phyloP scores from a whole-genome alignment of 148 eudicot genomes.

The Selenicereus undatus region DNA sequence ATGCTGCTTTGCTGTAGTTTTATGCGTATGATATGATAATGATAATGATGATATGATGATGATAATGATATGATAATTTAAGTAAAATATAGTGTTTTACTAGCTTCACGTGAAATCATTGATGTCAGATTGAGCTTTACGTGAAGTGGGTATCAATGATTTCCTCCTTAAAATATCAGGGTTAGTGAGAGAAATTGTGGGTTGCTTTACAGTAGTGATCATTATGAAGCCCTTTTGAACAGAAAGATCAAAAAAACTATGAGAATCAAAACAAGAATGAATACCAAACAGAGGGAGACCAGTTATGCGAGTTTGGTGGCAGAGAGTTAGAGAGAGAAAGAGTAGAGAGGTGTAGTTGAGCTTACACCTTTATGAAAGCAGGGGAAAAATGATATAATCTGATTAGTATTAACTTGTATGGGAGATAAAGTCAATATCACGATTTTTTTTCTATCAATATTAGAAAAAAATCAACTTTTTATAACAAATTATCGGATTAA shows the following conservation, averaged over 20 bases:
- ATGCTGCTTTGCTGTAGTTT: too few relatives aligned
- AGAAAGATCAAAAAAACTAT: slow-evolving; percentile 27
- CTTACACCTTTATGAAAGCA: slow-evolving; percentile 7
- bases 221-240: slow-evolving; percentile 22
- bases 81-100: too few relatives aligned
- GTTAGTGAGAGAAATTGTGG: slow-evolving; percentile 37
- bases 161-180: slow-evolving; percentile 39
- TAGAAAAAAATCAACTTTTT: too few relatives aligned
- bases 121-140: too few relatives aligned
- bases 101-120: too few relatives aligned
- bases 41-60: too few relatives aligned
- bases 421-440: neutral
- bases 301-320: neutral
- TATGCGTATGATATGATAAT: too few relatives aligned
- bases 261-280: neutral
- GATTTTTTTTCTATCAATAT: too few relatives aligned
- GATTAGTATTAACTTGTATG: neutral
- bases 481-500: too few relatives aligned
- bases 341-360: neutral
- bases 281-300: neutral
- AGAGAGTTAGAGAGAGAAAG: neutral
- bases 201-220: slow-evolving; percentile 65
- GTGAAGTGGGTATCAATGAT: slow-evolving; percentile 33
- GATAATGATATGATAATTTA: too few relatives aligned
- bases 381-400: neutral